phyloP scores from a whole-genome alignment of 139 green algal genomes.

The Chlamydomonas eustigma region DNA sequence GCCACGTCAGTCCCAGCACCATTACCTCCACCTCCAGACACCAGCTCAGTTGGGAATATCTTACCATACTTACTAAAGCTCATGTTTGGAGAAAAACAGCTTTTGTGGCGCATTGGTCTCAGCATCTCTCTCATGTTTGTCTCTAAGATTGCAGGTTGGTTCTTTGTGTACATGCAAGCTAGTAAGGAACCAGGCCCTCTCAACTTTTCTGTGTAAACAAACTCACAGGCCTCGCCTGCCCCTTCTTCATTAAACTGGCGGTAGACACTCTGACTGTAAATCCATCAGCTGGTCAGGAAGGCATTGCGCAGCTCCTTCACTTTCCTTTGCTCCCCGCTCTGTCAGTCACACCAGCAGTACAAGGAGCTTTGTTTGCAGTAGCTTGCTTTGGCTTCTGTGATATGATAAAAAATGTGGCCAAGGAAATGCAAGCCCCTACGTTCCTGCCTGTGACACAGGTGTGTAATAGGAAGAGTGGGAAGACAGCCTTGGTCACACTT shows the following conservation, averaged over 20 bases:
- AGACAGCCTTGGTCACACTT: too few relatives aligned
- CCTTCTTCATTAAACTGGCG: conserved; percentile 71
- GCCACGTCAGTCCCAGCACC: background rate
- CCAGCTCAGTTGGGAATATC: background rate
- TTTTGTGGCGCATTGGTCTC: conserved; percentile 65
- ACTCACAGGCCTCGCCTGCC: conserved; percentile 61
- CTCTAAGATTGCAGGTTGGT: conserved; percentile 59
- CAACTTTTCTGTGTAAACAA: too few relatives aligned
- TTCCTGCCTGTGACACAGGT: conserved; percentile 84
- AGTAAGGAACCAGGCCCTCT: too few relatives aligned
- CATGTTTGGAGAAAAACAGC: conserved; percentile 51
- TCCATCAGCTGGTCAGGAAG: background rate
- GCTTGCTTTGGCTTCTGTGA: conserved; percentile 49
- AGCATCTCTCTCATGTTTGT: conserved; percentile 67
- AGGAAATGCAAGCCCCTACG: conserved; percentile 74
- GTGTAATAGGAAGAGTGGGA: too few relatives aligned
- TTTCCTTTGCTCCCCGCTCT: background rate
- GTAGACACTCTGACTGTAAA: conserved; percentile 63
- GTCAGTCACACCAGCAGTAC: background rate
- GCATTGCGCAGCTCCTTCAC: conserved; percentile 6
- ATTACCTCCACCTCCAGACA: background rate
- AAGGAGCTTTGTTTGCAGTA: conserved; percentile 5
- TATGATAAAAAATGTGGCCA: conserved; percentile 63
- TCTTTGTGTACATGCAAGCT: too few relatives aligned
- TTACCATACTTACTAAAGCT: conserved; percentile 39